Evolutionary conservation across 2,329 filamentous ascomycete genomes (phyloP).

Genomic region (Epichloe hybrida): DNA sequence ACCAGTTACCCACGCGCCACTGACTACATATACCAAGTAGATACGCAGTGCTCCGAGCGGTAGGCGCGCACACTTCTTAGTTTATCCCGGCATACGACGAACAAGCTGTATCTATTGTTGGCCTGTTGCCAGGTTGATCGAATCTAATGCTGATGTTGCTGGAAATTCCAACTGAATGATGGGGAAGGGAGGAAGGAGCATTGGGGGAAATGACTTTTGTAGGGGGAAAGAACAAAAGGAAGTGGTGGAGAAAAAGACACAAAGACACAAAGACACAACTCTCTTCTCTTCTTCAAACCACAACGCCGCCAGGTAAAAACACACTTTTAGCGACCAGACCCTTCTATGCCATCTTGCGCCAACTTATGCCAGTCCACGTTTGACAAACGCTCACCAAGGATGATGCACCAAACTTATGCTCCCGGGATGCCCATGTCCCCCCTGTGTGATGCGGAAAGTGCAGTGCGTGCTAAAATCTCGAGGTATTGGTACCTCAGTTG

Average conservation of each 20-base stretch:
- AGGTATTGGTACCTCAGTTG: conserved; percentile 27
- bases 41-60: no score
- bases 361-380: conserved; percentile 3
- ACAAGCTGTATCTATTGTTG: background rate
- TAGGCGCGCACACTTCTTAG: background rate
- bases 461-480: background rate
- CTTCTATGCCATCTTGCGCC: conserved; percentile 2
- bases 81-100: background rate
- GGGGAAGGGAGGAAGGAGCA: no score
- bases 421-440: background rate
- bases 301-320: conserved; percentile 1
- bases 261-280: background rate
- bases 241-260: background rate
- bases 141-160: background rate
- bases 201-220: no score
- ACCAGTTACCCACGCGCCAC: no score
- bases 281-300: conserved; percentile 1
- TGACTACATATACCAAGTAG: no score
- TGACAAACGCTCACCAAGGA: background rate
- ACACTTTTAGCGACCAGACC: background rate
- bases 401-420: background rate
- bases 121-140: background rate
- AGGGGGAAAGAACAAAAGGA: no score
- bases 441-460: background rate
- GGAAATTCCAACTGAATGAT: no score